Base-by-base conservation (phyloP, 805 yeast genomes). In the Hanseniaspora valbyensis region DNA sequence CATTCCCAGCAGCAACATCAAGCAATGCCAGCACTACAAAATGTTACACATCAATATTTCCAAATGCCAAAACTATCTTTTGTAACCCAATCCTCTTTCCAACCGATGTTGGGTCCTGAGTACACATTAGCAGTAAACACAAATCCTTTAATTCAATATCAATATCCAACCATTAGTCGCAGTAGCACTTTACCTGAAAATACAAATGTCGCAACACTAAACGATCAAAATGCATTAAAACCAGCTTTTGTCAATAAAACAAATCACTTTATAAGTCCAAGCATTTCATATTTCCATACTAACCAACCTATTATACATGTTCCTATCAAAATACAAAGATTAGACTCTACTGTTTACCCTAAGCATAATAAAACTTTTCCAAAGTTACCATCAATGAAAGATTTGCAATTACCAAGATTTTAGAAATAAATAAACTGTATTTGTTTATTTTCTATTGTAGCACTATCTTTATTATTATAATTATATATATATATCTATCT, bases 331-430 rank as follows among this genome's bases (percentile, higher is more conserved):
- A n/a, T n/a, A n/a, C n/a, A n/a, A n/a, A n/a, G n/a, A n/a, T n/a
- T 34, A 13, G 29, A 19, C 39, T 10, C 8, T 5, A 21, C 4
- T 21, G 25, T 4, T 4, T 6, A 6, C 8, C n/a, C 18, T 8
- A 38, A 38, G 9, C 4, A 8, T 7, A 37, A 3, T 7, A 37
- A 37, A 22, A 37, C 13, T 22, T 37, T 28, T 4, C 41, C 44
- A 28, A 46, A 40, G 13, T 25, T 46, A 33, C 51, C 51, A 16
- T 46, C 51, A 6, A 46, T 46, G 9, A 46, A 32, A 39, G 51
- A 46, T 26, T 34, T 46, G 22, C 51, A 46, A 25, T 25, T 46
- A 14, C 51, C 51, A 8, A 46, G 16, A n/a, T n/a, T 45, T 18
- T 45, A 45, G 22, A 30, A n/a, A n/a, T n/a, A n/a, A n/a, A n/a